Evolutionary conservation across 2,329 filamentous ascomycete species (phyloP), one percentile per base, ranked within the genome.

Genomic region (Tolypocladium tropicale): DNA sequence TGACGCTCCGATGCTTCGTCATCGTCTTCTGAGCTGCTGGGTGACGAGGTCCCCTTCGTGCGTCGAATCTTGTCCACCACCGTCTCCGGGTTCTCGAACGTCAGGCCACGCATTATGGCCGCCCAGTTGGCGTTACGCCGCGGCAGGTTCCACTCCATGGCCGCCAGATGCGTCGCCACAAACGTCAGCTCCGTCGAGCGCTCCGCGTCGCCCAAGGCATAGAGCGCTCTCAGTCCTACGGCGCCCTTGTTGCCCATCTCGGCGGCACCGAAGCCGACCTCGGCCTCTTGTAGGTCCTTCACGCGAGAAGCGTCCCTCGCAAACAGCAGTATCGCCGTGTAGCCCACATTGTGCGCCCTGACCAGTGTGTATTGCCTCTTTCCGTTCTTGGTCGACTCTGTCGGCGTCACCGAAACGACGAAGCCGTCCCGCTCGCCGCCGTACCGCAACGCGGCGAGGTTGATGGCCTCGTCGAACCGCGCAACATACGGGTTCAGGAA

Each of bases 201-300:
- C 23, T 63, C 64, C 11, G 60, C 62, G 33, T 55, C 56, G 48
- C 61, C 64, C 50, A 61, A 65, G 56, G 68, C 60, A 64, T 89
- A 86, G 16, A 83, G 78, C 48, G 94, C 72, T 36, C 91, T 80
- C 58, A 93, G 78, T 0, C 88, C 94, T 0, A 95, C 88, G 4
- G 91, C 93, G 33, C 93, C 94, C 72, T 99, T 99, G 71, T 96
- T 96, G 18, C 91, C 94, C 87, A 96, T 94, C 53, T 93, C 87
- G 57, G 85, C 86, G 1, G 91, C 71, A 0, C 94, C 94, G 52
- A 96, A 88, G 0, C 94, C 92, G 2, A 91, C 86, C 54, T 88
- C 89, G 2, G 88, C 90, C n/a, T 83, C 85, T 61, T 90, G 81
- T n/a, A 94, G 74, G 64, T 81, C 76, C 54, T 75, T 74, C 53